Percentiles rank a stretch among this genome's conserved stretches.
Evolutionary conservation across 495 filamentous ascomycete genomes (phyloP).

Genomic region (Aspergillus homomorphus): DNA sequence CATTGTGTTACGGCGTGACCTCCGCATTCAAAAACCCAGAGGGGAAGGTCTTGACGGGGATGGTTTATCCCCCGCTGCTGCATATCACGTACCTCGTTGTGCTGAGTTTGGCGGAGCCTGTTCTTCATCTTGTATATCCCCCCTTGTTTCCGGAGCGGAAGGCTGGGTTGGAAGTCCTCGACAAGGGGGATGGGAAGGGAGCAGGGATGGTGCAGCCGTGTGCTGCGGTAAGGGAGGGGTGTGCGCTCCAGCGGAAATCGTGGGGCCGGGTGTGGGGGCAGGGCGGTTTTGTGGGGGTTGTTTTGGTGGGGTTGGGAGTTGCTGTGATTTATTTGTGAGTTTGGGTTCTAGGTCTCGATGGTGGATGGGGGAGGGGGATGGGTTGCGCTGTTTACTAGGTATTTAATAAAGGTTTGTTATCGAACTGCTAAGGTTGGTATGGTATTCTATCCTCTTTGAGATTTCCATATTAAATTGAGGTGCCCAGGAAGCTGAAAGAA

Average conservation of each 20-base stretch:
- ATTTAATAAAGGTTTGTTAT: too few species aligned
- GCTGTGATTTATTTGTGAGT: too few species aligned
- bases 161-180: constrained; percentile 4
- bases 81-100: constrained; percentile 27
- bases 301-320: background rate
- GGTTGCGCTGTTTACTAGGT: too few species aligned
- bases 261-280: background rate
- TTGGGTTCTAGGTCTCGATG: too few species aligned
- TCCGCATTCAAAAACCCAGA: background rate
- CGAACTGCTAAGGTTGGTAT: too few species aligned
- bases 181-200: too few species aligned
- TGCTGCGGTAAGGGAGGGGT: background rate
- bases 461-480: too few species aligned
- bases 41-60: constrained; percentile 16
- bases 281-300: background rate
- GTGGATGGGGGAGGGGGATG: too few species aligned
- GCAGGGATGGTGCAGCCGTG: background rate
- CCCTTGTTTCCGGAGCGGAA: constrained; percentile 21
- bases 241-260: background rate
- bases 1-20: constrained; percentile 12
- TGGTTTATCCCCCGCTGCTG: constrained; percentile 31
- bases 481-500: too few species aligned
- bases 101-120: constrained; percentile 25
- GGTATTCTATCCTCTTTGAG: too few species aligned
- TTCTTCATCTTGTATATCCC: constrained; percentile 27